phyloP scores from a whole-genome alignment of 805 yeast species.

The Yamadazyma paraphyllophila region DNA sequence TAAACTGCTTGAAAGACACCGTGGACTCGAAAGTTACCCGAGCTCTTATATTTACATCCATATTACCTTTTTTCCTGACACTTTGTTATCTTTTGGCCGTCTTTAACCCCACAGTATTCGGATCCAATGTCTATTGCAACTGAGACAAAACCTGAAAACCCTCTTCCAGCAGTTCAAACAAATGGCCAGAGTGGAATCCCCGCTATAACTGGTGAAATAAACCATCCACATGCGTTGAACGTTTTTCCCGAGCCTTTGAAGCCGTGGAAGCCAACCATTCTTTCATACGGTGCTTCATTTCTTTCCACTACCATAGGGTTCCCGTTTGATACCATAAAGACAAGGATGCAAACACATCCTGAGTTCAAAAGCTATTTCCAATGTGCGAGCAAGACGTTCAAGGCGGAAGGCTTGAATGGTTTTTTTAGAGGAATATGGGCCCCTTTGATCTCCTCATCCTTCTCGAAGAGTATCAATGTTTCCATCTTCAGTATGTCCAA shows the following conservation, averaged over 20 bases:
- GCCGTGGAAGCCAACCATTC: conserved; percentile 55
- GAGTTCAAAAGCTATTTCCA: conserved; percentile 52
- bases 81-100: no score
- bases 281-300: conserved; percentile 65
- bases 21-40: no score
- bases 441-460: conserved; percentile 64
- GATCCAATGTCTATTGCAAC: neutral
- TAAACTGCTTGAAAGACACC: no score
- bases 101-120: neutral
- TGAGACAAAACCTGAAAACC: neutral
- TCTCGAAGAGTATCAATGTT: conserved; percentile 64
- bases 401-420: conserved; percentile 64
- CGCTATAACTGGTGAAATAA: conserved; percentile 59
- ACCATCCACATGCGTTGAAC: conserved; percentile 44
- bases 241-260: conserved; percentile 46
- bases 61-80: no score
- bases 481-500: conserved; percentile 58
- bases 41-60: no score
- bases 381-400: conserved; percentile 55
- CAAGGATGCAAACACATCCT: conserved; percentile 78
- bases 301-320: conserved; percentile 70
- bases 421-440: conserved; percentile 77
- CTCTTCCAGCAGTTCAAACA: no score
- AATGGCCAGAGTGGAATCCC: conserved; percentile 34
- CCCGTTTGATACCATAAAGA: conserved; percentile 84